Evolutionary conservation across 306 rosid species (phyloP).

Genomic region (Corylus americana): DNA sequence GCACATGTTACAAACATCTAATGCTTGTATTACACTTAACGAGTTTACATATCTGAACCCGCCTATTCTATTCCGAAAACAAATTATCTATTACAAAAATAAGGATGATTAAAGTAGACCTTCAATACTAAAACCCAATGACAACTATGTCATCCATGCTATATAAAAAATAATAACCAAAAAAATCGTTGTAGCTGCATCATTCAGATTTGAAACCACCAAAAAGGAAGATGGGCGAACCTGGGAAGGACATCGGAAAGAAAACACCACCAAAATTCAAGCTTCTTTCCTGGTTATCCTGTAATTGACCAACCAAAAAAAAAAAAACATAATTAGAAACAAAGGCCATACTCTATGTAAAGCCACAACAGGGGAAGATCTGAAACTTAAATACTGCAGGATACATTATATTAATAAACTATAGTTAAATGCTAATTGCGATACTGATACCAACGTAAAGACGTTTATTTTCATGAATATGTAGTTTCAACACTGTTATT

Average conservation of each 20-base stretch:
- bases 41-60: conserved; percentile 6
- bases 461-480: not conserved
- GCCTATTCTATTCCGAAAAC: conserved; percentile 28
- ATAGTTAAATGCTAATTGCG: not conserved
- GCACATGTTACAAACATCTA: not conserved
- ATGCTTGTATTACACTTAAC: not conserved
- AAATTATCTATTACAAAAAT: conserved; percentile 13
- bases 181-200: conserved; percentile 23
- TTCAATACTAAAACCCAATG: not conserved
- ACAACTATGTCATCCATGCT: conserved; percentile 13
- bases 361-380: not conserved
- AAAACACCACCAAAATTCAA: conserved; percentile 40
- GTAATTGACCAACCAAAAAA: conserved; percentile 29
- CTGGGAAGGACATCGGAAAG: conserved; percentile 37
- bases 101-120: not conserved
- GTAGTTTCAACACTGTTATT: not conserved
- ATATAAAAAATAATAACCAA: conserved; percentile 31
- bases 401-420: not conserved
- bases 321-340: conserved; percentile 12
- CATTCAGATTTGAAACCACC: not conserved
- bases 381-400: not conserved
- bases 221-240: conserved; percentile 5
- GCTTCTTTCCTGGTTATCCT: conserved; percentile 94
- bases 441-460: not conserved
- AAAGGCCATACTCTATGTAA: conserved; percentile 5